phyloP scores from a whole-genome alignment of 2,329 filamentous ascomycete genomes.

The Calonectria leucothoes region DNA sequence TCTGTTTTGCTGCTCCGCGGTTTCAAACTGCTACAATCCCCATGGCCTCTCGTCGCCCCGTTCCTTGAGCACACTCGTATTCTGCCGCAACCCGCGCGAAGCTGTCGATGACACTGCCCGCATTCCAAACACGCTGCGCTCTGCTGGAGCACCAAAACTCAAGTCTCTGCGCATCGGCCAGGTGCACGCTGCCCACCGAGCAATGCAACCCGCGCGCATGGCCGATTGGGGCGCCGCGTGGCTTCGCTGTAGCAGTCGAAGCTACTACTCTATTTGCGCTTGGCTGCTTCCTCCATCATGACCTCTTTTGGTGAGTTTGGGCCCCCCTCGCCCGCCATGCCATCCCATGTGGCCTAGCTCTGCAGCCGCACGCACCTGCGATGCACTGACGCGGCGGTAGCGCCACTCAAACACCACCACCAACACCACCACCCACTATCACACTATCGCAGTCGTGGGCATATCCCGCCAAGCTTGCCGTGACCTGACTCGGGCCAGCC shows the following conservation, averaged over 20 bases:
- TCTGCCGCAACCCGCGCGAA: not conserved
- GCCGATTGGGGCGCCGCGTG: not conserved
- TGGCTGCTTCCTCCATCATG: not conserved
- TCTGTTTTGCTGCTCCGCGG: not conserved
- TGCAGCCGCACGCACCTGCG: not conserved
- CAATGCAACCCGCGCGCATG: not conserved
- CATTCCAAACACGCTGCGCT: not conserved
- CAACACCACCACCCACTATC: not conserved
- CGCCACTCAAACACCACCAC: not conserved
- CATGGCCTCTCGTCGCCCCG: not conserved
- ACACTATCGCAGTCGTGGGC: not conserved
- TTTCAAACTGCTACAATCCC: not conserved
- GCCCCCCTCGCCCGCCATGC: not conserved
- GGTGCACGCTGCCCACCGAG: not conserved
- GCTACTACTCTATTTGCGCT: not conserved
- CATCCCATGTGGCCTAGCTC: conserved; percentile 2
- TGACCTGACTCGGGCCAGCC: not conserved
- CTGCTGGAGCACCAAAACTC: not conserved
- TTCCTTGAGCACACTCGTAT: not conserved
- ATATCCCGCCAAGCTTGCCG: not conserved
- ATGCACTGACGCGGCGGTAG: conserved; percentile 16
- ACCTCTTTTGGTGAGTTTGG: not conserved
- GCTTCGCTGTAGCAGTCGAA: not conserved
- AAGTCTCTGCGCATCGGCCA: not conserved
- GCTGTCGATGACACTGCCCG: not conserved